Base-by-base conservation (phyloP, 768 basidiomycete genomes). In the Phylloporus arenicola region DNA sequence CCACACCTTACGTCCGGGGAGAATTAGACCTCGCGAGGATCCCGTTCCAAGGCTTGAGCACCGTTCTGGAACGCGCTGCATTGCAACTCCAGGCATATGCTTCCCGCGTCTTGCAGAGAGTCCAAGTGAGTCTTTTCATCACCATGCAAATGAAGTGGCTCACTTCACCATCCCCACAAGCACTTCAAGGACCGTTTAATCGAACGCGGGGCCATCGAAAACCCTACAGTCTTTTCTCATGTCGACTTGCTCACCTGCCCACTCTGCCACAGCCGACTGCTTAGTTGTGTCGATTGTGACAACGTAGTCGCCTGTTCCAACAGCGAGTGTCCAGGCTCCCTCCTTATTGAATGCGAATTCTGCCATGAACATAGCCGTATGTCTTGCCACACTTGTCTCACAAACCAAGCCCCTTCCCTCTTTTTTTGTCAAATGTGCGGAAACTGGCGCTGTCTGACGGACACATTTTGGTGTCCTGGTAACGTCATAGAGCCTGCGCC, bases 391-490 rank as follows among this genome's bases (percentile, higher is more conserved):
- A 16, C 45, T 3, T 60, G 55, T 44, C 45, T 57, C 4, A 16
- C 14, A 13, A 43, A 19, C 19, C 34, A 50, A 11, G 12, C 47
- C 7, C 19, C 55, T 19, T 9, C 52, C 13, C 48, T 60, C 33
- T 20, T 51, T 29, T 7, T 25, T 22, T 63, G 55, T 16, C 24
- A 48, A 25, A 8, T 0, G 3, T 57, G 61, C 20, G 13, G 45
- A 34, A 13, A 0, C 13, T 59, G 57, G 52, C 37, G 46, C 38
- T 63, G 57, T 10, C 46, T 31, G 11, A 45, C 50, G 24, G 57
- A 63, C 48, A 10, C 16, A 8, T 6, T 40, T 1, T 59, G 60
- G 60, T 63, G 60, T 33, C 20, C 40, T 4, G 61, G 61, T 4
- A 12, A 50, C 8, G 5, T 60, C 45, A 4, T 25, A 29, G 19